Conservation (phyloP, 345 rosid genomes). For the Hibiscus syriacus region DNA sequence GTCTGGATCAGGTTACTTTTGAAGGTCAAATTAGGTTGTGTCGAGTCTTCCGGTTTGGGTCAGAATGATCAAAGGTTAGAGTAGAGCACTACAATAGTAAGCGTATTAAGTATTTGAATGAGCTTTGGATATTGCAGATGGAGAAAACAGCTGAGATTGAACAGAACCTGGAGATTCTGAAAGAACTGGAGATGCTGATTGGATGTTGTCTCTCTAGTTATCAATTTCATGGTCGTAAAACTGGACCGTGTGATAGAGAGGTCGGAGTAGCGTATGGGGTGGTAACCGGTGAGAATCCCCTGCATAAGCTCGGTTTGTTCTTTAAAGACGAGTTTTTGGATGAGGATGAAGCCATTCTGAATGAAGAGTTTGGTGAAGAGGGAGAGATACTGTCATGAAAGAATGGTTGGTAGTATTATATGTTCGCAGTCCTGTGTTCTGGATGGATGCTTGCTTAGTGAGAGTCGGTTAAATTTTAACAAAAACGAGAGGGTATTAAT, state of each 20-base stretch:
- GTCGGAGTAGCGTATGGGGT: slow-evolving; percentile 10
- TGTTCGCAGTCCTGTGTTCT: neutral
- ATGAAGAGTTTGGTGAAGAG: slow-evolving; percentile 48
- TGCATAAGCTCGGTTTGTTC: slow-evolving; percentile 54
- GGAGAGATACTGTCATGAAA: slow-evolving; percentile 50
- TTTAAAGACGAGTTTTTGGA: slow-evolving; percentile 36
- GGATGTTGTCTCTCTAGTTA: slow-evolving; percentile 31
- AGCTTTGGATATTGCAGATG: slow-evolving; percentile 34
- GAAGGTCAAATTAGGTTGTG: too few species aligned
- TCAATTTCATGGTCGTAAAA: slow-evolving; percentile 6
- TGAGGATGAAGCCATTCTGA: slow-evolving; percentile 29
- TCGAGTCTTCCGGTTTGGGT: too few species aligned
- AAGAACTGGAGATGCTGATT: slow-evolving; percentile 46
- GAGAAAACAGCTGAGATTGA: slow-evolving; percentile 45
- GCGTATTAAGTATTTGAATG: neutral
- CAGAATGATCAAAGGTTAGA: too few species aligned
- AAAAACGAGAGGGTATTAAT: too few species aligned
- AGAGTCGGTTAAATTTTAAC: neutral
- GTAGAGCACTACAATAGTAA: too few species aligned
- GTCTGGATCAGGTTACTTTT: too few species aligned
- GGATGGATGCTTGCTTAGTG: neutral
- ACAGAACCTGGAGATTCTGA: slow-evolving; percentile 32
- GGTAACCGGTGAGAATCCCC: slow-evolving; percentile 21
- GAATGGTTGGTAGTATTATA: neutral
- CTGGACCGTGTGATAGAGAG: slow-evolving; percentile 16